Percentiles rank a stretch among this genome's conserved stretches.
Conservation (phyloP, 2,329 filamentous ascomycete species). For the Thelonectria rubi region DNA sequence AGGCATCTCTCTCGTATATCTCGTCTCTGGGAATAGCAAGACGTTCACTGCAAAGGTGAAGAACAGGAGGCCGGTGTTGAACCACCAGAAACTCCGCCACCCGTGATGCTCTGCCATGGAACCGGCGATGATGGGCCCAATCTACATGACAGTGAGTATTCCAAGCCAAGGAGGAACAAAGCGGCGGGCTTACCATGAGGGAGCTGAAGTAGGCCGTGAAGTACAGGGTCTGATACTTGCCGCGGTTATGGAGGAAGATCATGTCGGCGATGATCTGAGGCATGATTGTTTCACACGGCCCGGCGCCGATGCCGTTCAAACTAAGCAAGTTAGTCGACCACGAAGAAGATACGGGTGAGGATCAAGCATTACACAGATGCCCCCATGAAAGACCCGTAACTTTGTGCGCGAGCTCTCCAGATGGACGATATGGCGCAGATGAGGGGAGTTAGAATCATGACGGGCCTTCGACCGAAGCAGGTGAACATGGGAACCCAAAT, state of each 20-base stretch:
- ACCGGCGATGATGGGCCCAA: conserved; percentile 17
- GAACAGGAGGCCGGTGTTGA: conserved; percentile 18
- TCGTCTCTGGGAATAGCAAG: conserved; percentile 12
- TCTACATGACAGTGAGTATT: conserved; percentile 2
- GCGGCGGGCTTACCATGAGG: not conserved
- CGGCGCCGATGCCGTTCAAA: conserved; percentile 18
- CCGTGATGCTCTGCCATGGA: conserved; percentile 21
- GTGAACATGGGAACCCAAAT: conserved; percentile 19
- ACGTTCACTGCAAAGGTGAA: conserved; percentile 13
- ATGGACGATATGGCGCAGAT: conserved; percentile 19
- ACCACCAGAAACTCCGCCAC: conserved; percentile 21
- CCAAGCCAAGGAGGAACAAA: no score
- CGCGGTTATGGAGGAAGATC: conserved; percentile 22
- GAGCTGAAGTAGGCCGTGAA: conserved; percentile 20
- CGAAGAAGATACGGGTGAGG: no score
- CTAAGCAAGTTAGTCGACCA: not conserved
- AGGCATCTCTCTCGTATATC: conserved; percentile 15
- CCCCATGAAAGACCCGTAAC: conserved; percentile 19
- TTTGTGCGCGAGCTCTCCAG: conserved; percentile 13
- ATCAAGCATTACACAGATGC: conserved; percentile 5
- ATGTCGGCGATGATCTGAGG: conserved; percentile 24
- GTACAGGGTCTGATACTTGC: conserved; percentile 19
- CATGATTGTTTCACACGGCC: conserved; percentile 19
- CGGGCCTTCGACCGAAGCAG: conserved; percentile 17
- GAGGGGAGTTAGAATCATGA: conserved; percentile 15